These are phyloP conservation scores for Samsoniella hepiali DNA, from an alignment of 2,329 filamentous ascomycete species.

Conservation along the genomic window DNA sequence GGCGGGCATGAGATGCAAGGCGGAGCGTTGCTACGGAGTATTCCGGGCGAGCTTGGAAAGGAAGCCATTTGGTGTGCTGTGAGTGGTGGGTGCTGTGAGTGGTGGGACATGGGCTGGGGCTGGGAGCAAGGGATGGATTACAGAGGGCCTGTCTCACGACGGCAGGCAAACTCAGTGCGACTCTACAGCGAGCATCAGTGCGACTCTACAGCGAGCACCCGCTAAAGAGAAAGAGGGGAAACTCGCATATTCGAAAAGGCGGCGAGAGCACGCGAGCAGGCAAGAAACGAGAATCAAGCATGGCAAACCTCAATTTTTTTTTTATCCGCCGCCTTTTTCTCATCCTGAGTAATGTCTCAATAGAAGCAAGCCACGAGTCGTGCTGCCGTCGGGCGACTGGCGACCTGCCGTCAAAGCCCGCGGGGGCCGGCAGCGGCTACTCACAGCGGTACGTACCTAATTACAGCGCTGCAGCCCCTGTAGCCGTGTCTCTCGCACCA, in stretches of 20 bases:
- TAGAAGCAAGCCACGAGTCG: conserved; percentile 1
- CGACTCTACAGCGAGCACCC: too few relatives aligned
- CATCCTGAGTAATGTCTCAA: background rate
- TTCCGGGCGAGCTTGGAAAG: background rate
- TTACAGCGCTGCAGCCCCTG: too few relatives aligned
- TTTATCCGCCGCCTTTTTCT: background rate
- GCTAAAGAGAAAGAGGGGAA: too few relatives aligned
- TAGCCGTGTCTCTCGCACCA: too few relatives aligned
- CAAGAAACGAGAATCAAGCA: too few relatives aligned
- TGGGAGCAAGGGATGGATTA: background rate
- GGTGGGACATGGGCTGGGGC: background rate
- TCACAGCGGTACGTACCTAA: background rate
- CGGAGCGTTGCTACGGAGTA: background rate
- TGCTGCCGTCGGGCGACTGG: background rate
- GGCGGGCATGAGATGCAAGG: background rate
- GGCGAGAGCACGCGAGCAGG: too few relatives aligned
- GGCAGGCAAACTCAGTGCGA: too few relatives aligned
- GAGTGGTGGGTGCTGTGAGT: conserved; percentile 2
- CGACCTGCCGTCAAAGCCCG: background rate
- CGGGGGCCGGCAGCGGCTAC: background rate
- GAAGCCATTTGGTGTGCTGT: background rate
- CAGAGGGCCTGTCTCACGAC: too few relatives aligned
- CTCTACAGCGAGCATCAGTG: too few relatives aligned
- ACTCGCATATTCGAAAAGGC: too few relatives aligned
- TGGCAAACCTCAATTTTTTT: background rate